These are phyloP conservation scores for Boletus huronensis DNA, from an alignment of 768 basidiomycete species.

Conservation along the genomic window DNA sequence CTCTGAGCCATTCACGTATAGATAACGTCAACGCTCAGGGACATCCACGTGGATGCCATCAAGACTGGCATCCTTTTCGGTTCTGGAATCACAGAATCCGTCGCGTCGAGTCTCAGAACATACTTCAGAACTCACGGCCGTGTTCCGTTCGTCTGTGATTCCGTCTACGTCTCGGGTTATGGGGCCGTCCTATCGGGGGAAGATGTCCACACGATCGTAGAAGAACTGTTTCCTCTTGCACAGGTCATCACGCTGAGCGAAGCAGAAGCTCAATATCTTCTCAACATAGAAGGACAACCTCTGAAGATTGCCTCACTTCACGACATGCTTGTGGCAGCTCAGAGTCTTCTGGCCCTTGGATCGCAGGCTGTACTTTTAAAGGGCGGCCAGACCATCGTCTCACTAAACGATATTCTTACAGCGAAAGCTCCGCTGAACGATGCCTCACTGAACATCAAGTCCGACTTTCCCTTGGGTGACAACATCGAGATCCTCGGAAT, in stretches of 20 bases:
- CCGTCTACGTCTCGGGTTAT: background rate
- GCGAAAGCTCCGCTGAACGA: background rate
- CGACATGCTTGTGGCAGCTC: background rate
- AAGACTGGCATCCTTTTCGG: conserved; percentile 1
- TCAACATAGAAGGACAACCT: background rate
- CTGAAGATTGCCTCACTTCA: background rate
- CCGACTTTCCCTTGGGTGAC: conserved; percentile 1
- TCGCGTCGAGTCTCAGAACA: background rate
- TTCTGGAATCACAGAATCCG: background rate
- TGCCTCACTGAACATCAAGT: background rate
- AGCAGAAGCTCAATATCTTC: background rate
- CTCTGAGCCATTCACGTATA: background rate
- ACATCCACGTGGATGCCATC: background rate
- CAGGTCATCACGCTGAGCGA: background rate
- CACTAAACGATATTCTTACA: background rate
- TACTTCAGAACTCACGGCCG: background rate
- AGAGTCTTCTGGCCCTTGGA: background rate
- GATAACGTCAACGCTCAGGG: conserved; percentile 1
- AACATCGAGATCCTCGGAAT: conserved; percentile 2
- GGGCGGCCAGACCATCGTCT: background rate
- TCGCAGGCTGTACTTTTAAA: background rate
- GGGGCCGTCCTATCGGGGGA: background rate
- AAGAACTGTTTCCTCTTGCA: background rate
- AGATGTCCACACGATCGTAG: background rate
- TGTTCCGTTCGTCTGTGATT: background rate